Conservation (phyloP, 2,329 filamentous ascomycete species). For the Orbilia javanica region DNA sequence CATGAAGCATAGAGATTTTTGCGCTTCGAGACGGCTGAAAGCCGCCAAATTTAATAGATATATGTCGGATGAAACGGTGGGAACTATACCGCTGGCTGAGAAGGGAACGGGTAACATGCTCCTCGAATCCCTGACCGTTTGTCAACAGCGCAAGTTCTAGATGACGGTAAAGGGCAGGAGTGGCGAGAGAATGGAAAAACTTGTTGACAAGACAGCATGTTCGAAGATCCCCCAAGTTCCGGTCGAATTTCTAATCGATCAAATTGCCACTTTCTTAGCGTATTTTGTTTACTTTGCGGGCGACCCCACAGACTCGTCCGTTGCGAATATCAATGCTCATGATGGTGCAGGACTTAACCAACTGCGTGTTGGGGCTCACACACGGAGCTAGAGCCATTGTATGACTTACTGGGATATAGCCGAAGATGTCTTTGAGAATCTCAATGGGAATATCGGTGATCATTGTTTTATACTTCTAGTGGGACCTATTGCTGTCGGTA, state of each 20-base stretch:
- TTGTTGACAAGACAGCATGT: constrained; percentile 3
- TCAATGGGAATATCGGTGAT: not conserved
- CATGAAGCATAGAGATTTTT: no score
- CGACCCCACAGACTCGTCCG: no score
- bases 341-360: no score
- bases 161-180: not conserved
- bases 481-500: not conserved
- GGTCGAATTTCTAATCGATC: not conserved
- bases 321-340: no score
- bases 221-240: not conserved
- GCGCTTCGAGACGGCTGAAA: no score
- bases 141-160: not conserved
- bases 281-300: not conserved
- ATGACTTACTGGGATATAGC: not conserved
- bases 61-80: not conserved
- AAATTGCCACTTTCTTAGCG: no score
- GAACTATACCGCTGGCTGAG: not conserved
- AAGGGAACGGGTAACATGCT: not conserved
- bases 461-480: not conserved
- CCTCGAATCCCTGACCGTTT: not conserved
- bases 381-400: no score
- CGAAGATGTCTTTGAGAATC: not conserved
- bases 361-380: no score
- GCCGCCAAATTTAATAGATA: not conserved
- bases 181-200: not conserved